Conservation (phyloP, 2,329 filamentous ascomycete species). For the Epichloe aotearoae region DNA sequence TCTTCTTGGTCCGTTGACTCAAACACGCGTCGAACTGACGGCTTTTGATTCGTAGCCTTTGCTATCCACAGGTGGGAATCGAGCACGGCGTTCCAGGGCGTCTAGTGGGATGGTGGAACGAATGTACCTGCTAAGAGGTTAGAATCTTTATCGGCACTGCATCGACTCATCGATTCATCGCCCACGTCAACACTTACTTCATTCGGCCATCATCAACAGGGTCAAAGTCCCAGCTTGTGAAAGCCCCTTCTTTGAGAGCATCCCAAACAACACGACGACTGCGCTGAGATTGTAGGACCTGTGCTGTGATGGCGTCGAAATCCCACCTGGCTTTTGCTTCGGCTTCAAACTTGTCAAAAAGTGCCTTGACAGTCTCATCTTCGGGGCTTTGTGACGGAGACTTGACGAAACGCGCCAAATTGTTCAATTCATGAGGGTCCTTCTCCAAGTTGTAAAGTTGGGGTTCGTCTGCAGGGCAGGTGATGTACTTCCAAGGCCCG, state of each 20-base stretch:
- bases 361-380: conserved; percentile 32
- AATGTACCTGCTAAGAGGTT: conserved; percentile 52
- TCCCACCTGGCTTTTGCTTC: conserved; percentile 72
- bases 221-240: conserved; percentile 77
- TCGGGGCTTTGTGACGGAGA: conserved; percentile 24
- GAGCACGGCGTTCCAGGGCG: conserved; percentile 62
- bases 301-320: conserved; percentile 59
- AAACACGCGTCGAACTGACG: conserved; percentile 22
- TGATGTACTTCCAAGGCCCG: conserved; percentile 82
- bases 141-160: background rate
- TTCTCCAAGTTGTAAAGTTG: conserved; percentile 69
- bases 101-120: conserved; percentile 71
- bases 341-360: conserved; percentile 53
- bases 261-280: conserved; percentile 67
- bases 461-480: conserved; percentile 68
- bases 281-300: conserved; percentile 66
- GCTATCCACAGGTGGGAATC: conserved; percentile 53
- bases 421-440: conserved; percentile 67
- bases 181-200: conserved; percentile 35
- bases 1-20: background rate
- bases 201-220: conserved; percentile 55
- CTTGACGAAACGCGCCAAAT: conserved; percentile 44
- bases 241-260: conserved; percentile 61
- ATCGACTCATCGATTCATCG: background rate
- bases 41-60: conserved; percentile 34